Evolutionary conservation across 768 basidiomycete genomes (phyloP).

Genomic region (Imleria badia): DNA sequence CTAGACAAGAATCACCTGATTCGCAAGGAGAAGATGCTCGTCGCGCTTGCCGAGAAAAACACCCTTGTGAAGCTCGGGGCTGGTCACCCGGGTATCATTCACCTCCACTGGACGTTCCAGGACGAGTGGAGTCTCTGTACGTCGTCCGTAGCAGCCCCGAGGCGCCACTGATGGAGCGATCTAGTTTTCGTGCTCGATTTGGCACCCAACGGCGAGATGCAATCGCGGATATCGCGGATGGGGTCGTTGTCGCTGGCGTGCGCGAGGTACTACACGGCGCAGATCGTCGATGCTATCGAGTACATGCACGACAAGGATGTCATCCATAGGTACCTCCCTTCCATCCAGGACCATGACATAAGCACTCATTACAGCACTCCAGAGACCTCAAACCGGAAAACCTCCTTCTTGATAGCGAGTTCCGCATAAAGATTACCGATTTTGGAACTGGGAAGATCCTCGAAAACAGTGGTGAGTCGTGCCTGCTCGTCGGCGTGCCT

Average conservation of each 20-base stretch:
- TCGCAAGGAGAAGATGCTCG: conserved; percentile 73
- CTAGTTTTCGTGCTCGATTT: conserved; percentile 80
- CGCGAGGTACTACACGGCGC: conserved; percentile 83
- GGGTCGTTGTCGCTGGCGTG: conserved; percentile 86
- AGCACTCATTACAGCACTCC: conserved; percentile 8
- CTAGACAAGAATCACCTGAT: conserved; percentile 83
- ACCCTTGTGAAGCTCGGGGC: conserved; percentile 63
- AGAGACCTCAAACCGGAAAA: conserved; percentile 87
- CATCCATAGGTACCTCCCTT: conserved; percentile 66
- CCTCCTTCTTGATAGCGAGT: conserved; percentile 81
- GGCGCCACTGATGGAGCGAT: conserved; percentile 5
- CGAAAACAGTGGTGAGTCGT: conserved; percentile 50
- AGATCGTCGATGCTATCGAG: conserved; percentile 82
- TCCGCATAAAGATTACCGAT: conserved; percentile 93
- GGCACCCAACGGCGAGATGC: conserved; percentile 75
- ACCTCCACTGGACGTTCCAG: conserved; percentile 82
- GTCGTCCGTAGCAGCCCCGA: conserved; percentile 27
- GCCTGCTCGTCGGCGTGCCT: not conserved
- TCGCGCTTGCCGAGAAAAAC: conserved; percentile 79
- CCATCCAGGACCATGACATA: conserved; percentile 7
- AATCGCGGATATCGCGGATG: conserved; percentile 64
- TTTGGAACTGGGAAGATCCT: conserved; percentile 90
- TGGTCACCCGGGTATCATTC: conserved; percentile 79
- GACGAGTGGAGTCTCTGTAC: conserved; percentile 81
- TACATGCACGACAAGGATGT: conserved; percentile 92